Conservation (phyloP, 2,329 filamentous ascomycete species). For the Cercospora beticola region DNA sequence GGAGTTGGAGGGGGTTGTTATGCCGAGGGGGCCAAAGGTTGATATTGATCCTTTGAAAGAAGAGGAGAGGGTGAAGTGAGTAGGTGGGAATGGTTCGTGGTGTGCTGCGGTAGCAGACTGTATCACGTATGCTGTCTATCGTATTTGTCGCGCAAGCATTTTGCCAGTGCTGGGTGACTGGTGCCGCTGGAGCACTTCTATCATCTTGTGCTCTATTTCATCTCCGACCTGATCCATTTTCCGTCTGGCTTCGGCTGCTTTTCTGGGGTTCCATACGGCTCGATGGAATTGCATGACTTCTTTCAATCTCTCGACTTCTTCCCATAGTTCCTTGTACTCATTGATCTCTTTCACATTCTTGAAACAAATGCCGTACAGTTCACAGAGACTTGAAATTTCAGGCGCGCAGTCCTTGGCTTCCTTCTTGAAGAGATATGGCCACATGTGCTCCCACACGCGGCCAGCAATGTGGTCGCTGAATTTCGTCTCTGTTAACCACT, state of each 20-base stretch:
- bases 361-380: constrained; percentile 26
- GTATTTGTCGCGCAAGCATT: neutral
- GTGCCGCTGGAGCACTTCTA: neutral
- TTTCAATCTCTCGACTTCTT: constrained; percentile 20
- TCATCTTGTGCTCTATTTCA: constrained; percentile 13
- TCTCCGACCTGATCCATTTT: constrained; percentile 10
- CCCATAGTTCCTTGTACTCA: constrained; percentile 25
- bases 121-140: neutral
- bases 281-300: constrained; percentile 20
- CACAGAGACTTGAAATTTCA: constrained; percentile 21
- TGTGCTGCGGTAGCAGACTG: neutral
- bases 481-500: constrained; percentile 17
- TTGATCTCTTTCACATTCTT: constrained; percentile 5
- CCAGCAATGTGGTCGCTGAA: constrained; percentile 16
- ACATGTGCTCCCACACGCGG: constrained; percentile 23
- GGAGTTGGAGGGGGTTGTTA: constrained; percentile 12
- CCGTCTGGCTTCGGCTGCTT: constrained; percentile 11
- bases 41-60: constrained; percentile 19
- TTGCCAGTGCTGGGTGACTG: neutral
- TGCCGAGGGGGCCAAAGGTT: constrained; percentile 18
- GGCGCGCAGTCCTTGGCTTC: constrained; percentile 10
- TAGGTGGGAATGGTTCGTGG: neutral
- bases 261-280: constrained; percentile 16
- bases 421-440: constrained; percentile 18
- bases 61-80: constrained; percentile 17